Percentiles rank a stretch among this genome's conserved stretches.
Conservation (phyloP, 2,329 filamentous ascomycete species). For the Fusarium sp. region DNA sequence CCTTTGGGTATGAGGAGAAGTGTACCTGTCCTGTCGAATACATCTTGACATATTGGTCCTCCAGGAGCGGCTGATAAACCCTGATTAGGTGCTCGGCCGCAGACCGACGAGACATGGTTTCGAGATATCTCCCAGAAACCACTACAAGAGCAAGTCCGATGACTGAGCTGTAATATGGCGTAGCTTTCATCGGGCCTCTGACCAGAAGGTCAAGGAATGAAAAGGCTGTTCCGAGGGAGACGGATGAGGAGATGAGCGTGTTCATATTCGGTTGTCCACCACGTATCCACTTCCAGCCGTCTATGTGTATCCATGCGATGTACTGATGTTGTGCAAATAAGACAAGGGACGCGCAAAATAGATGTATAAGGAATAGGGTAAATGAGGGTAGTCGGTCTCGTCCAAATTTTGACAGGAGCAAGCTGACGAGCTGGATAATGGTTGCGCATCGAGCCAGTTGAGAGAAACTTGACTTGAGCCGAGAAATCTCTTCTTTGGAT, state of each 20-base stretch:
- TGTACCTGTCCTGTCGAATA: neutral
- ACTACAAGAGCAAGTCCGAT: conserved; percentile 12
- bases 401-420: neutral
- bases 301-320: conserved; percentile 8
- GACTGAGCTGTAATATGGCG: neutral
- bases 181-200: neutral
- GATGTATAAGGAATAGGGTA: neutral
- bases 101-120: conserved; percentile 8
- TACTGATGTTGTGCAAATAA: neutral
- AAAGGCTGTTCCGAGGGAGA: neutral
- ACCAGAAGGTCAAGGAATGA: neutral
- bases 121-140: conserved; percentile 6
- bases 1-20: neutral
- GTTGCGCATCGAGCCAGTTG: neutral
- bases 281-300: conserved; percentile 9
- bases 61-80: conserved; percentile 7
- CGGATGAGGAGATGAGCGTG: conserved; percentile 9
- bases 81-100: neutral
- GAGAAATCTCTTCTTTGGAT: neutral
- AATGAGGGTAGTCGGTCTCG: neutral
- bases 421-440: neutral
- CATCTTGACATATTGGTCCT: neutral
- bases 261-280: conserved; percentile 10
- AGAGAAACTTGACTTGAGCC: conserved; percentile 2
- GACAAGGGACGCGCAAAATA: neutral